Base-by-base conservation (phyloP, 2,329 filamentous ascomycete species). In the Macrophomina pseudophaseolina region DNA sequence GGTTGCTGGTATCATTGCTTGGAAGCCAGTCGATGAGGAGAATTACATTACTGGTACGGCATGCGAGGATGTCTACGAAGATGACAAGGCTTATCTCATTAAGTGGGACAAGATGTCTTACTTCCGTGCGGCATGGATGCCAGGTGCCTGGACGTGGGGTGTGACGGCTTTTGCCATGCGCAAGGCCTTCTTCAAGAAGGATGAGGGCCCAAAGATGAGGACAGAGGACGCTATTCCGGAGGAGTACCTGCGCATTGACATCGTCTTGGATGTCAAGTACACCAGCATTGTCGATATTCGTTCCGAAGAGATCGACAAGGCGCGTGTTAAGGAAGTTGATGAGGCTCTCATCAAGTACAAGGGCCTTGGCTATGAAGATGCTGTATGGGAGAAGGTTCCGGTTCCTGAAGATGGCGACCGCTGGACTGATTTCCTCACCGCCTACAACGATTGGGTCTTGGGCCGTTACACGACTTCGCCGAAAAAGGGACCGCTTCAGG, bases 81-180 rank as follows among this genome's bases (percentile, higher is more conserved):
- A 93, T 65, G 84, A 91, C n/a, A 94, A 94, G 70, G 93, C 97
- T 71, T 99, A 98, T 73, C 85, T 99, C 2, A 81, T 99, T 72
- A 97, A 95, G 75, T 98, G 94, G 92, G 88, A 91, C 52, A 83
- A 84, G 0, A 84, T 87, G 66, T 97, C 94, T 0, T 96, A 97
- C 73, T 90, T 89, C 69, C 90, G 92, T 70, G 92, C 91, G 64
- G 84, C 83, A 6, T 99, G 96, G 95, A 91, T 93, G 85, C 88
- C 93, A 9, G 95, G 94, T 12, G 85, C 90, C 16, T 99, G 95
- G 95, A 86, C 97, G 0, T 94, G 87, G 83, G 93, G 93, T 5
- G 84, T 90, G 9, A 86, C 87, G 16, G 80, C 85, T 12, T 72
- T 79, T 3, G 67, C 76, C 0, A 96, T 91, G 88, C 88, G 93